phyloP scores from a whole-genome alignment of 2,329 filamentous ascomycete species.

The Fusarium dlaminii region DNA sequence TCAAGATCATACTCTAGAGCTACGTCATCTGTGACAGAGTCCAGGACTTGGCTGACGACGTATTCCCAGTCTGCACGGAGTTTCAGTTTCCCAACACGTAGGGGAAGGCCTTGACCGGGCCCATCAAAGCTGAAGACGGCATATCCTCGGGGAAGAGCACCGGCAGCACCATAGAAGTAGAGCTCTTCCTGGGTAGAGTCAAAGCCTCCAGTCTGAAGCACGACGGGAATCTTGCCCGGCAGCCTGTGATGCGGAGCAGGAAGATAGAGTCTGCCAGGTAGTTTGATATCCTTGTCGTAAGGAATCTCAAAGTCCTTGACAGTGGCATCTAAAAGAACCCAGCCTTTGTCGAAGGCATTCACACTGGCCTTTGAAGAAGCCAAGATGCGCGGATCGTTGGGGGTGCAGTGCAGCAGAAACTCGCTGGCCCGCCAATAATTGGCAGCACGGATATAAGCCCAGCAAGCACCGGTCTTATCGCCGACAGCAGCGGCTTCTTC shows the following conservation, averaged over 20 bases:
- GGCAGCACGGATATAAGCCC: constrained; percentile 51
- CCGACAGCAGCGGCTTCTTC: constrained; percentile 45
- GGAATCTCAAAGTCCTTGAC: constrained; percentile 50
- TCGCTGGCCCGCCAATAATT: constrained; percentile 53
- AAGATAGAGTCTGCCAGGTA: constrained; percentile 52
- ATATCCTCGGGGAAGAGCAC: constrained; percentile 49
- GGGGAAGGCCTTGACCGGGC: constrained; percentile 55
- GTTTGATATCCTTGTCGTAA: constrained; percentile 45
- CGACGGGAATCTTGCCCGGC: constrained; percentile 45
- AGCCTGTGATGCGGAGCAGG: constrained; percentile 38
- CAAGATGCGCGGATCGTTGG: constrained; percentile 43
- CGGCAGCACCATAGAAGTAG: constrained; percentile 46
- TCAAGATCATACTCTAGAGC: constrained; percentile 47
- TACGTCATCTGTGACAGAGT: constrained; percentile 39
- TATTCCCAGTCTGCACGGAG: constrained; percentile 53
- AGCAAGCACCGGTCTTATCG: constrained; percentile 44
- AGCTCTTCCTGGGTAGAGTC: constrained; percentile 55
- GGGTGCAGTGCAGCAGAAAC: constrained; percentile 43
- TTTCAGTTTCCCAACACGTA: constrained; percentile 41
- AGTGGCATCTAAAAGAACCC: constrained; percentile 41
- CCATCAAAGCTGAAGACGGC: constrained; percentile 57
- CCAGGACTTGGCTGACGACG: constrained; percentile 46
- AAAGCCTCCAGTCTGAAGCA: constrained; percentile 48
- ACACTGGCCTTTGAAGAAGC: constrained; percentile 3
- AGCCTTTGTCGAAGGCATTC: constrained; percentile 39